Conservation (phyloP, 768 basidiomycete genomes). For the Harrya chromipes region DNA sequence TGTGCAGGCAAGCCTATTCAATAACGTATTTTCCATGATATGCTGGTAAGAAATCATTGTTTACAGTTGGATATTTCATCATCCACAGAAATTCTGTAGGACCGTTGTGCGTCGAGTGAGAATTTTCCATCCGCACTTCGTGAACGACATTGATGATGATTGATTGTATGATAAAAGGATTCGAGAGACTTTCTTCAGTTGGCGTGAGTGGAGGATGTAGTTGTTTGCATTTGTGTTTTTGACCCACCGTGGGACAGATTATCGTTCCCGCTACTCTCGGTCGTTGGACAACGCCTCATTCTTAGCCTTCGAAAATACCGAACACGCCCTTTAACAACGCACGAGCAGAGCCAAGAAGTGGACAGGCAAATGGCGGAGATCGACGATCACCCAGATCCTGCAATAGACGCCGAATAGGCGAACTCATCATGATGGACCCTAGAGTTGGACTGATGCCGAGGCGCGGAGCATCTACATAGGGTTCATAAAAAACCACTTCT, state of each 20-base stretch:
- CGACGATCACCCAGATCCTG: neutral
- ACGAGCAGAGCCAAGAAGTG: constrained; percentile 16
- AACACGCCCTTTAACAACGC: neutral
- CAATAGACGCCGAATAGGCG: neutral
- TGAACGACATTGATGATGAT: too few relatives aligned
- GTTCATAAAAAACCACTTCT: neutral
- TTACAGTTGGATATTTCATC: too few relatives aligned
- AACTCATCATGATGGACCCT: neutral
- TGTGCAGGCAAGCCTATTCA: too few relatives aligned
- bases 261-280: constrained; percentile 6
- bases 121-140: too few relatives aligned
- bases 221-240: too few relatives aligned
- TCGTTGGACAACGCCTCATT: constrained; percentile 18
- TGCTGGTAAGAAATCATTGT: too few relatives aligned
- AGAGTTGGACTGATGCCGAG: neutral
- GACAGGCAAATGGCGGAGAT: constrained; percentile 16
- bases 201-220: too few relatives aligned
- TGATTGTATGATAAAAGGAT: too few relatives aligned
- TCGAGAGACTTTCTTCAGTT: too few relatives aligned
- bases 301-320: constrained; percentile 13
- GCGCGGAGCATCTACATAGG: neutral
- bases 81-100: too few relatives aligned
- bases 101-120: too few relatives aligned
- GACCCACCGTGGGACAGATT: constrained; percentile 12
- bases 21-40: too few relatives aligned